Evolutionary conservation across 768 basidiomycete species (phyloP).

Genomic region (Paxillus involutus): DNA sequence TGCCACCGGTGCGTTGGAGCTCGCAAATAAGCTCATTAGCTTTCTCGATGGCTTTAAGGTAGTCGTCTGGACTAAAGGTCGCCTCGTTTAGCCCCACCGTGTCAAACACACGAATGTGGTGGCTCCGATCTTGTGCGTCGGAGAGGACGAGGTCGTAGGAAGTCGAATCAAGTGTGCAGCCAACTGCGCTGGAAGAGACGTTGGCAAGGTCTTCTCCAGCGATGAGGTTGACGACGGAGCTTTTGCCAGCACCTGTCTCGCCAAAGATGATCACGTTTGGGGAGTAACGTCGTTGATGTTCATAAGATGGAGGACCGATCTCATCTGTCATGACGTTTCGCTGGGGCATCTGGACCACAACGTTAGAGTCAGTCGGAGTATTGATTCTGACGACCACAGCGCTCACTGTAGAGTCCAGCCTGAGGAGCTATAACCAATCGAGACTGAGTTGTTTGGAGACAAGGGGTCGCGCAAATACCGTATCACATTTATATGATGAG

Average conservation of each 20-base stretch:
- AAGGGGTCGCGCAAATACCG: not conserved
- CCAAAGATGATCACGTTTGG: constrained; percentile 41
- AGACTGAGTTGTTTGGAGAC: constrained; percentile 2
- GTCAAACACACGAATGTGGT: constrained; percentile 31
- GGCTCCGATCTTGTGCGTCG: constrained; percentile 12
- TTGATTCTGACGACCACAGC: not conserved
- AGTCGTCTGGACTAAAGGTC: constrained; percentile 14
- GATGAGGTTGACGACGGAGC: constrained; percentile 42
- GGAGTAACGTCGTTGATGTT: constrained; percentile 14
- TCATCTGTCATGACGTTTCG: constrained; percentile 3
- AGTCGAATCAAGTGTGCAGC: constrained; percentile 35
- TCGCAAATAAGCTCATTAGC: constrained; percentile 35
- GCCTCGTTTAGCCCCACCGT: constrained; percentile 34
- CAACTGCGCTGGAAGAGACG: constrained; percentile 29
- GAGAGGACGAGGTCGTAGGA: constrained; percentile 27
- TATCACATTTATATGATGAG: constrained; percentile 20
- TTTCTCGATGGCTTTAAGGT: constrained; percentile 31
- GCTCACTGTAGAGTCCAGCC: constrained; percentile 12
- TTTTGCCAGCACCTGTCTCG: constrained; percentile 36
- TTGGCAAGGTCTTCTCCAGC: constrained; percentile 24
- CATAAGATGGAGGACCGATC: constrained; percentile 16
- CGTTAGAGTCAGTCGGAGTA: not conserved
- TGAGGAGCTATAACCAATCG: not conserved
- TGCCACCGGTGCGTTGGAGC: constrained; percentile 30
- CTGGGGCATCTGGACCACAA: constrained; percentile 13